Conservation (phyloP, 176 grass and related monocot genomes). For the Oryza longistaminata region DNA sequence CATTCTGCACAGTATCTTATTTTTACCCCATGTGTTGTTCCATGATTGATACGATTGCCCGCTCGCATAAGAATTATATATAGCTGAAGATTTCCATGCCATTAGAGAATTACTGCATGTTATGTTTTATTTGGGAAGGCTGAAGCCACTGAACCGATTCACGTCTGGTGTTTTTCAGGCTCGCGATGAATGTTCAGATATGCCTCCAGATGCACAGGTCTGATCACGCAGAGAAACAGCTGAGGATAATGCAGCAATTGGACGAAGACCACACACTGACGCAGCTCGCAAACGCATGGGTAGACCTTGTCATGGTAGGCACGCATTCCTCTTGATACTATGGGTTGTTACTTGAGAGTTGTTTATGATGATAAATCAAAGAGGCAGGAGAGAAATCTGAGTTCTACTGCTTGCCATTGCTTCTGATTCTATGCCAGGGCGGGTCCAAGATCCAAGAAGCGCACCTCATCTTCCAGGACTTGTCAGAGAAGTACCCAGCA, state of each 20-base stretch:
- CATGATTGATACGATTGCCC: background rate
- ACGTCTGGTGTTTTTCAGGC: constrained; percentile 36
- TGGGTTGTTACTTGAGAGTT: background rate
- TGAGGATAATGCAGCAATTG: constrained; percentile 73
- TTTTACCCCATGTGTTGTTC: background rate
- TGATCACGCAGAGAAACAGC: constrained; percentile 78
- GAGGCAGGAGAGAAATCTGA: background rate
- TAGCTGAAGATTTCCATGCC: background rate
- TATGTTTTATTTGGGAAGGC: background rate
- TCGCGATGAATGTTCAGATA: constrained; percentile 73
- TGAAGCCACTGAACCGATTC: background rate
- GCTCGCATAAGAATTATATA: background rate
- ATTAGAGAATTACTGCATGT: background rate
- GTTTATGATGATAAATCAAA: background rate
- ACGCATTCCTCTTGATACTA: background rate
- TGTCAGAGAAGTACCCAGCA: constrained; percentile 73
- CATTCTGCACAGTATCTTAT: background rate
- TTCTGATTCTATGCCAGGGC: constrained; percentile 41
- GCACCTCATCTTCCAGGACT: constrained; percentile 77
- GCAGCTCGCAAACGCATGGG: constrained; percentile 83
- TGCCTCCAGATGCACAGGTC: constrained; percentile 70
- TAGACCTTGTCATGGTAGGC: constrained; percentile 58
- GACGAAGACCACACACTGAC: constrained; percentile 89
- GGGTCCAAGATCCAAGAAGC: constrained; percentile 84
- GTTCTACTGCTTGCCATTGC: background rate